A percentile compares a stretch with the other conserved stretches of the same genome.
These are phyloP conservation scores for Beauveria pseudobassiana DNA, from an alignment of 2,329 filamentous ascomycete species.

Conservation along the genomic window DNA sequence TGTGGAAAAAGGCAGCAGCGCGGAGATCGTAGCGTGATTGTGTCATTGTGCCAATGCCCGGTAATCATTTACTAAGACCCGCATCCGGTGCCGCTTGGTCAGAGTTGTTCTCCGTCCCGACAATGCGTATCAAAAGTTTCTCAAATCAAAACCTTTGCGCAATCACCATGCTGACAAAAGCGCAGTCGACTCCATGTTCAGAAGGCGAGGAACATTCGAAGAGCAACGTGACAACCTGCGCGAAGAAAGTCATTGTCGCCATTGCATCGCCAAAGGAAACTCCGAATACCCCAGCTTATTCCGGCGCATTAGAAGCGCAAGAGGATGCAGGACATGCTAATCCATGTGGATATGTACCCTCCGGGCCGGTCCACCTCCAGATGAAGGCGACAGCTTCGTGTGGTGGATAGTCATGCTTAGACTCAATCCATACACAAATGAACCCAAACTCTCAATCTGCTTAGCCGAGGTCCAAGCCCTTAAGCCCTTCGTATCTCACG, in stretches of 20 bases:
- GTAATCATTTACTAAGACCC: neutral
- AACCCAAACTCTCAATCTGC: neutral
- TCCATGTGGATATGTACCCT: neutral
- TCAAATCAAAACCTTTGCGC: neutral
- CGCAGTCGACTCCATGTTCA: neutral
- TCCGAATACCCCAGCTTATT: neutral
- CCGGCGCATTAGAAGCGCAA: neutral
- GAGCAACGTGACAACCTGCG: neutral
- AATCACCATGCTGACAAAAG: neutral
- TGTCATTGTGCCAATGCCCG: neutral
- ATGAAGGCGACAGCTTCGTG: neutral
- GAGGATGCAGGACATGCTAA: conserved; percentile 1
- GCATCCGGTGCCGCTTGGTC: neutral
- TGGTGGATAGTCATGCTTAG: neutral
- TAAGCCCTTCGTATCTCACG: neutral
- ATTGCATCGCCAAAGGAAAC: neutral
- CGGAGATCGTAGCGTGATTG: neutral
- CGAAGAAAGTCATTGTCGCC: no score
- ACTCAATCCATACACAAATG: neutral
- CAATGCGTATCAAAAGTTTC: neutral
- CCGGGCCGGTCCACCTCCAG: neutral
- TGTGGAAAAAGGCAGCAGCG: neutral
- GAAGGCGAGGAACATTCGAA: neutral
- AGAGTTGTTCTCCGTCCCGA: neutral
- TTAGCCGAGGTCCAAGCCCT: neutral